Base-by-base conservation (phyloP, 306 rosid genomes). In the Corylus avellana region DNA sequence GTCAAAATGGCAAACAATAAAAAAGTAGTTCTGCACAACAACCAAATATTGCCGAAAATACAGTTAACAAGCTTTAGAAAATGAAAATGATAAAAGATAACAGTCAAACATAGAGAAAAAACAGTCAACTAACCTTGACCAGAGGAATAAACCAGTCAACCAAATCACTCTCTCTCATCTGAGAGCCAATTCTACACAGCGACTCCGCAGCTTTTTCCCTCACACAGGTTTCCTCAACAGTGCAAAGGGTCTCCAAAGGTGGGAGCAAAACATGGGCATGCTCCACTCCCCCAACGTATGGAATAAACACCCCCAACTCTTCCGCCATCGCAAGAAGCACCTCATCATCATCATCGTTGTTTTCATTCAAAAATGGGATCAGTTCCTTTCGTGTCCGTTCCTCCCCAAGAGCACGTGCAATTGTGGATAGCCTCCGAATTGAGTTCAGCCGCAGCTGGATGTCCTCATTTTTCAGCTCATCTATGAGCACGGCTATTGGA, bases 301-400 rank as follows among this genome's bases (percentile, higher is more conserved):
- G 97, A 84, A 90, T 81, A 78, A 94, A 92, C 64, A 91, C 97
- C 63, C 98, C 98, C 91, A 95, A 88, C 88, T 95, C 98, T 77
- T 92, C 98, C 0, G 96, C 97, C 98, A 95, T 92, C 8, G 96
- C 98, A 83, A 95, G 98, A 86, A 95, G 98, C n/a, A 95, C 98
- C 83, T 92, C 98, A 67, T 95, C 98, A 2, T 95, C 98, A 0
- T 95, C 98, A 3, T 95, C 98, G 58, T 92, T 95, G 83, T 92
- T 95, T 79, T 95, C 97, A 56, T 87, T 89, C 74, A 95, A 78
- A 84, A 95, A 95, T 1, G 98, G 98, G 86, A 95, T 95, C 76
- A 95, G 84, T 75, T 95, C 98, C 85, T 74, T 90, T 13, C 98
- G 90, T 0, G 98, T 95, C 46, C 98, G 86, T 84, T 94, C 98